Evolutionary conservation across 768 basidiomycete genomes (phyloP).

Genomic region (Suillus bovinus): DNA sequence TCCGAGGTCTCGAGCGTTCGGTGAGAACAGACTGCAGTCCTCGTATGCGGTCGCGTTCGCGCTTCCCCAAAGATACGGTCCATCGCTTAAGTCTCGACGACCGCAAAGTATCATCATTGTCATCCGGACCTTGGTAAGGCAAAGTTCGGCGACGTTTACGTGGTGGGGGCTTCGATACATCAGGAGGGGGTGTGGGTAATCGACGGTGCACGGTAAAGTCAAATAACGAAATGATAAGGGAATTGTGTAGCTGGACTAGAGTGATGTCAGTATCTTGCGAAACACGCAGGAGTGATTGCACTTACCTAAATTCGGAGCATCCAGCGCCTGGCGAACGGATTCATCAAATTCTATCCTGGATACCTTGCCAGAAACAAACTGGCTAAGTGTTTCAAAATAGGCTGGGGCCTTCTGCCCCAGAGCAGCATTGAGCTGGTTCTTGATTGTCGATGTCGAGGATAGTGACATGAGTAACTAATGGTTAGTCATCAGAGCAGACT

Average conservation of each 20-base stretch:
- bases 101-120: conserved; percentile 54
- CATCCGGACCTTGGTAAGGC: conserved; percentile 72
- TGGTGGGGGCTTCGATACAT: conserved; percentile 57
- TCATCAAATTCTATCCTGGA: conserved; percentile 81
- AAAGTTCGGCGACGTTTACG: conserved; percentile 69
- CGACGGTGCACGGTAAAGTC: conserved; percentile 75
- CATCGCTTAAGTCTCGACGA: conserved; percentile 72
- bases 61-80: conserved; percentile 69
- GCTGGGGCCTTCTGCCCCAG: conserved; percentile 58
- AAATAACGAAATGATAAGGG: conserved; percentile 80
- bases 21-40: conserved; percentile 44
- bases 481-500: neutral
- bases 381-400: conserved; percentile 67
- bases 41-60: conserved; percentile 73
- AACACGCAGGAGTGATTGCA: conserved; percentile 8
- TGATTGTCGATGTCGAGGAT: conserved; percentile 72
- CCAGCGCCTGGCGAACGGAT: conserved; percentile 58
- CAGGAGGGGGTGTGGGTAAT: conserved; percentile 63
- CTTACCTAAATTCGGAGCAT: conserved; percentile 53
- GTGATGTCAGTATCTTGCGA: conserved; percentile 13
- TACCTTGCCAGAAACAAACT: conserved; percentile 65
- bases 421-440: conserved; percentile 60
- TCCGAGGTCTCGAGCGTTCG: conserved; percentile 46
- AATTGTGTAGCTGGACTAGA: conserved; percentile 81
- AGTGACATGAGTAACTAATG: conserved; percentile 55